These are phyloP conservation scores for Brettanomyces nanus DNA, from an alignment of 805 yeast species.

Conservation along the genomic window DNA sequence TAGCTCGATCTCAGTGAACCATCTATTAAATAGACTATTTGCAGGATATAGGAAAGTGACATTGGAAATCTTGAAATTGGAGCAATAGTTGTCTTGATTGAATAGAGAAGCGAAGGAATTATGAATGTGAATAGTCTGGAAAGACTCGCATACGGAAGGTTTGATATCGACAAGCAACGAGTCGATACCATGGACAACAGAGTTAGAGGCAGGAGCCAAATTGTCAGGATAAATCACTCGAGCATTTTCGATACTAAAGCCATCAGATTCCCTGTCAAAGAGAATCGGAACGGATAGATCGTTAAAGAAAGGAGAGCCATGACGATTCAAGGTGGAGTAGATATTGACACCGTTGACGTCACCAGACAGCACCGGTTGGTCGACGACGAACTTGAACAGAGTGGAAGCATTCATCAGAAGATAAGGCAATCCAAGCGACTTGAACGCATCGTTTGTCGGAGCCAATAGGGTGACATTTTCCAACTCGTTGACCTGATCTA, in stretches of 20 bases:
- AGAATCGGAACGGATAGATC: constrained; percentile 25
- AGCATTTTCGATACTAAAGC: constrained; percentile 32
- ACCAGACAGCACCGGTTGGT: constrained; percentile 22
- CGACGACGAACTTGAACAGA: constrained; percentile 27
- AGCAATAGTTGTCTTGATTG: constrained; percentile 14
- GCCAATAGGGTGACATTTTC: constrained; percentile 68
- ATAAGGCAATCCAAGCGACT: constrained; percentile 5
- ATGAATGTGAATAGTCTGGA: constrained; percentile 12
- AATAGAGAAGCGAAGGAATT: constrained; percentile 15
- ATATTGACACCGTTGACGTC: constrained; percentile 24
- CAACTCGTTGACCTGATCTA: constrained; percentile 53
- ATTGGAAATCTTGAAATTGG: constrained; percentile 17
- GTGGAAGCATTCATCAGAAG: constrained; percentile 11
- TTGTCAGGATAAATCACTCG: constrained; percentile 51
- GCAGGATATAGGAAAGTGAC: constrained; percentile 40
- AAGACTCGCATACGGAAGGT: constrained; percentile 27
- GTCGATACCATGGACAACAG: constrained; percentile 61
- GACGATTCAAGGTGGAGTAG: constrained; percentile 15
- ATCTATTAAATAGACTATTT: constrained; percentile 27
- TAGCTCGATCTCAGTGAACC: constrained; percentile 35
- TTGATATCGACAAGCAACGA: constrained; percentile 30
- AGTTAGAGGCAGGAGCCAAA: constrained; percentile 52
- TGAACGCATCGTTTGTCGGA: constrained; percentile 73
- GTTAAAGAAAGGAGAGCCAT: constrained; percentile 15
- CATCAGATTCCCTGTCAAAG: constrained; percentile 21